Evolutionary conservation across 169 alveolate species (phyloP), one percentile per base, ranked within the genome.

Genomic region (Cryptosporidium bovis): DNA sequence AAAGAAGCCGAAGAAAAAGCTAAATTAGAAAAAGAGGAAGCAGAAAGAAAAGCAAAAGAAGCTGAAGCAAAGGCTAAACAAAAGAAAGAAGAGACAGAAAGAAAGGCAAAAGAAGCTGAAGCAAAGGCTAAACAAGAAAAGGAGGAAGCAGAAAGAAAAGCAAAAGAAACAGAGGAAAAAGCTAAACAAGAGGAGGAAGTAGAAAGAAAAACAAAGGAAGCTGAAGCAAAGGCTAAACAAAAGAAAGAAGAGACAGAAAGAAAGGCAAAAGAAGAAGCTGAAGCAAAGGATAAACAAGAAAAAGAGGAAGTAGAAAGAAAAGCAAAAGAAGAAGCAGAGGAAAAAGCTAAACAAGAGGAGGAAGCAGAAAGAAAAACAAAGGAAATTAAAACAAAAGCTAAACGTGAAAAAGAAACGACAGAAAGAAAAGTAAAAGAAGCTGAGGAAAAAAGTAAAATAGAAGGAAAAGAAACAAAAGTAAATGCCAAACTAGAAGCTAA

Each of bases 1-100:
- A 69, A 69, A 31, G 83, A 69, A 24, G 83, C 18, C 1, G 66
- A n/a, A 51, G 83, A 69, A n/a, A 20, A 50, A 33, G 67, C 27
- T 1, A 69, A 69, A 6, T 20, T 44, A 51, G 44, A 2, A 18
- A 46, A 67, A 8, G 83, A 67, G 48, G 50, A 2, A 64, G 51
- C 48, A 12, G 71, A 64, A 36, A 48, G n/a, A n/a, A 51, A 51
- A 51, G 62, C 62, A 8, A 69, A 69, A 31, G 83, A 69, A 24
- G 83, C 18, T 1, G 66, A n/a, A 51, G 83, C 46, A n/a, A 20
- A 50, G 2, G 67, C 27, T 1, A 69, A 69, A 6, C 18, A 67
- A 51, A 2, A 2, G 12, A 46, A 67, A 8, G 83, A 67, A 44
- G 50, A 2, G 27, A 16, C 48, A 12, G 71, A 64, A 36, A 48